These are phyloP conservation scores for Chaetomium strumarium DNA, from an alignment of 2,329 filamentous ascomycete species.

Conservation along the genomic window DNA sequence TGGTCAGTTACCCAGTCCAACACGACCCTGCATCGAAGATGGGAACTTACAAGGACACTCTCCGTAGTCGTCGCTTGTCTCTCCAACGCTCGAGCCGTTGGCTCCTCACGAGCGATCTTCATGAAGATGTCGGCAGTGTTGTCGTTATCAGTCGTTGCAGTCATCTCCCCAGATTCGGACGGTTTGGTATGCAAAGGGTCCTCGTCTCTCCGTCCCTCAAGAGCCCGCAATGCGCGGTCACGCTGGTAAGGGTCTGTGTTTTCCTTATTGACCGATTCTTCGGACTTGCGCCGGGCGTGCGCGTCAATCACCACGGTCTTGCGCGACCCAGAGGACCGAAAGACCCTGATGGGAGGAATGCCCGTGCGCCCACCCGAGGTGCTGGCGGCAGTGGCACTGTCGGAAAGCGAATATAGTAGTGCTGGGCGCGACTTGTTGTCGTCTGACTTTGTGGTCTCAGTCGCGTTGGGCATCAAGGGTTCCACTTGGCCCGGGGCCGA, in stretches of 20 bases:
- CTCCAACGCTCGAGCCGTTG: conserved; percentile 34
- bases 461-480: conserved; percentile 40
- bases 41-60: conserved; percentile 42
- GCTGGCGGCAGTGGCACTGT: conserved; percentile 15
- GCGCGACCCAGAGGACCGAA: conserved; percentile 52
- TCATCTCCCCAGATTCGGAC: conserved; percentile 33
- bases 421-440: conserved; percentile 47
- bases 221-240: conserved; percentile 45
- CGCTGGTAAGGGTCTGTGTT: conserved; percentile 38
- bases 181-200: conserved; percentile 37
- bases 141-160: conserved; percentile 38
- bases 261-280: conserved; percentile 40
- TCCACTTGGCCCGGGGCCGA: conserved; percentile 42
- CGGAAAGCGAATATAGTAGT: conserved; percentile 44
- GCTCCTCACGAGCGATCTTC: conserved; percentile 51
- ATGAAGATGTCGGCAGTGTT: conserved; percentile 55
- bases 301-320: conserved; percentile 50
- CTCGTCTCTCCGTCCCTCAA: conserved; percentile 42
- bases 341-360: conserved; percentile 50
- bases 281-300: conserved; percentile 39
- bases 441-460: conserved; percentile 40
- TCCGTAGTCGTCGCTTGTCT: conserved; percentile 32
- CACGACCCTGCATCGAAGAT: neutral
- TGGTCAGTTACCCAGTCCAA: conserved; percentile 22
- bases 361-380: conserved; percentile 28